Percentiles rank a stretch among this genome's conserved stretches.
These are phyloP conservation scores for Heliamphora pulchella DNA, from an alignment of 179 eudicot genomes.

Conservation along the genomic window DNA sequence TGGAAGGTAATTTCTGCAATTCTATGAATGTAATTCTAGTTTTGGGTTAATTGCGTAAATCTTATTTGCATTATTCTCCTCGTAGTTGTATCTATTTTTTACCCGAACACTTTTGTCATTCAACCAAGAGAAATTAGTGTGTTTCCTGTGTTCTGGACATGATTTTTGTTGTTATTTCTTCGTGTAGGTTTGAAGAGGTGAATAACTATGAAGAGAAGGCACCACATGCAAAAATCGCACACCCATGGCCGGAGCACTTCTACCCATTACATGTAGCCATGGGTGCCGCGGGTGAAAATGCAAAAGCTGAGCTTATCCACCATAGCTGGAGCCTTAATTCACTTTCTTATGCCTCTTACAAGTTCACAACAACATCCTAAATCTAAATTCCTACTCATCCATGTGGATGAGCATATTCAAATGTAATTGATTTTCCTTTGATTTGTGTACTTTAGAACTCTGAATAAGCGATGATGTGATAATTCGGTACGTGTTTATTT, in stretches of 20 bases:
- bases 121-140: too few species aligned
- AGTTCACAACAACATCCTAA: slow-evolving; percentile 24
- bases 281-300: slow-evolving; percentile 55
- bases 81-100: too few species aligned
- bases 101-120: too few species aligned
- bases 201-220: slow-evolving; percentile 48
- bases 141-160: background rate
- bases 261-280: slow-evolving; percentile 72
- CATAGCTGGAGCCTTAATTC: slow-evolving; percentile 55
- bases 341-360: slow-evolving; percentile 66
- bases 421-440: too few species aligned
- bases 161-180: background rate
- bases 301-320: slow-evolving; percentile 63
- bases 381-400: too few species aligned
- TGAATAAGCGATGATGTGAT: too few species aligned
- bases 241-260: slow-evolving; percentile 69
- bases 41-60: too few species aligned
- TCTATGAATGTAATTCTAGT: too few species aligned
- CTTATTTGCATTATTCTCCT: too few species aligned
- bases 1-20: slow-evolving; percentile 36
- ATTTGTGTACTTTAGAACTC: too few species aligned
- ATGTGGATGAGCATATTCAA: too few species aligned
- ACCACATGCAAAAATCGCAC: slow-evolving; percentile 57
- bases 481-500: too few species aligned
- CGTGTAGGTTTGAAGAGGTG: slow-evolving; percentile 52